Base-by-base conservation (phyloP, 495 filamentous ascomycete species). In the Penicillium subrubescens region DNA sequence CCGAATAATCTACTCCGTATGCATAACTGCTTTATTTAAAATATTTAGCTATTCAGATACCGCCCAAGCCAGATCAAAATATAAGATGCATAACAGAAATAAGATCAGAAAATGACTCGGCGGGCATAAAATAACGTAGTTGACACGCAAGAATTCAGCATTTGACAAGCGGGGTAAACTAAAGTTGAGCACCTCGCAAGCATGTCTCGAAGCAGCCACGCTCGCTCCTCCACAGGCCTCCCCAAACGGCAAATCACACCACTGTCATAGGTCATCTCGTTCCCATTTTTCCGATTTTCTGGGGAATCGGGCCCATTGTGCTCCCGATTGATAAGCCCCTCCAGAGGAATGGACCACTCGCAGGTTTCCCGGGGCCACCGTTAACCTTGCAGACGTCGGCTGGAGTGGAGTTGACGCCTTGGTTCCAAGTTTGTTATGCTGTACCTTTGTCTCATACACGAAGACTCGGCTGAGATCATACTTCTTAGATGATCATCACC, bases 161-260 rank as follows among this genome's bases (percentile, higher is more conserved):
- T 33, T 33, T 3, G 31, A 7, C 31, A 39, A 60, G 72, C 69
- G 74, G 74, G 68, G 31, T 19, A 27, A 65, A 70, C 31, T 33
- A 33, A 33, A 5, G 31, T 33, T 68, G 76, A 71, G 70, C 51
- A 68, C 63, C 65, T 78, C 75, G 75, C 74, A 78, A 78, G 71
- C 43, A 68, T 63, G 56, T 57, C 73, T 71, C 31, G 52, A 76
- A 75, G 39, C 35, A 69, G 51, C 50, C 60, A 34, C 15, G 70
- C 60, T 25, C 29, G 33, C 10, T 12, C 33, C 39, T 29, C 35
- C 35, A 29, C 55, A 23, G 29, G 60, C 29, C 56, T 52, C 19
- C 48, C 14, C 25, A 54, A 54, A 54, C 17, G 12, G 51, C 51
- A 34, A 54, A 23, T 63, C 35, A 51, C 8, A 15, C 44, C 50